Evolutionary conservation across 352 stramenopile species (phyloP), one percentile per base, ranked within the genome.

Genomic region (Blastocystis sp.): DNA sequence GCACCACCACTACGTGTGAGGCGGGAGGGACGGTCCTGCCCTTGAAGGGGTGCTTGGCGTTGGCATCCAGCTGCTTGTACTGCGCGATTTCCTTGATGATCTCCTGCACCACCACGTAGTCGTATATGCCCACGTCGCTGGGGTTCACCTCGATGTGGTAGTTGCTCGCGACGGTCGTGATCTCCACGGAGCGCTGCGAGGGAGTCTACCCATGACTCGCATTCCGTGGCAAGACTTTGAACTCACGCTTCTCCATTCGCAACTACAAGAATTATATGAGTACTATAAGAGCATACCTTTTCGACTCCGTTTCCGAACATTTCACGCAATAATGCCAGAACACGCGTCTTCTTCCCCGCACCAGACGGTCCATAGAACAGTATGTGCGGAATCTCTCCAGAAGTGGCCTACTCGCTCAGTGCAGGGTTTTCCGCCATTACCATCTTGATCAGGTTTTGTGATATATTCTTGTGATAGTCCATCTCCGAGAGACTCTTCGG

Each of bases 141-240:
- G 97, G 96, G 89, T 97, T 98, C 92, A 99, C 97, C 91, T 99
- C 97, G 66, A 99, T 98, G 91, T 99, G 97, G 91, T 98, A 98
- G 90, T 98, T 98, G 91, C 92, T 97, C 28, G 94, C 95, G 14
- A 99, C 93, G 57, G 97, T 98, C 68, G 96, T 98, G 70, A 99
- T 96, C 89, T 99, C 97, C 21, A 99, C 94, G 17, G 95, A 96
- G 0, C 94, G 93, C 59, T 95, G 95, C 28, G 94, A 95, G 3
- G 94, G 92, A 1, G 93, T 97, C 52, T 81, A 81, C 60, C 19
- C 34, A 74, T 74, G 9, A 64, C 7, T 17, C 4, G 63, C 14
- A 24, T 14, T 14, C 6, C 7, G 34, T 6, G n/a, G 6, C 64
- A 9, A 91, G 90, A 88, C 71, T 69, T 97, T 98, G 91, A 99